Percentiles rank a stretch among this genome's conserved stretches.
phyloP scores from a whole-genome alignment of 495 filamentous ascomycete genomes.

The Paragyromitra xinjiangensis region DNA sequence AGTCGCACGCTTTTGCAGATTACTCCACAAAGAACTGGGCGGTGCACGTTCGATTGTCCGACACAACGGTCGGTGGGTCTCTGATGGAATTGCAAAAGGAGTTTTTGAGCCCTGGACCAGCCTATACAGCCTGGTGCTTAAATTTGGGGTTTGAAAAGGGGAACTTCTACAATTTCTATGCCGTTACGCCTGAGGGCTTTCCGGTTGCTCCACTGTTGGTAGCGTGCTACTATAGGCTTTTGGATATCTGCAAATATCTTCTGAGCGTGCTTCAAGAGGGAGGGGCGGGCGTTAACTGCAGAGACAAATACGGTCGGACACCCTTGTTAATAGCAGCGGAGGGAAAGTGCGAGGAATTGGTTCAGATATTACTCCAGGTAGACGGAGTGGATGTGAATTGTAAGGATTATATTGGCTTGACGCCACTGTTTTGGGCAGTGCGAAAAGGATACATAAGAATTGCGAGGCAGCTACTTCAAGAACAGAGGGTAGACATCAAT shows the following conservation, averaged over 20 bases:
- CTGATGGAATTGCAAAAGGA: not conserved
- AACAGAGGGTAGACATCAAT: not conserved
- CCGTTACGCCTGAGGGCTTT: not conserved
- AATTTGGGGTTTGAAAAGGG: not conserved
- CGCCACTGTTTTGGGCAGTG: not conserved
- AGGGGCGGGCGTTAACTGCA: constrained; percentile 1
- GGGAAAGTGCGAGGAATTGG: not conserved
- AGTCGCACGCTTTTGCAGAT: not conserved
- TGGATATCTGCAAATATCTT: not conserved
- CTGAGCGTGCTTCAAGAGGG: not conserved
- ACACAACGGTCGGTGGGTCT: not conserved
- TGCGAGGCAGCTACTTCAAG: not conserved
- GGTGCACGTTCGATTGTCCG: not conserved
- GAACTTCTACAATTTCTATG: not conserved
- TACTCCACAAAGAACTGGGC: constrained; percentile 15
- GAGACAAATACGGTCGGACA: not conserved
- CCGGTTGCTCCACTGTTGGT: not conserved
- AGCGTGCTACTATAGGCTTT: not conserved
- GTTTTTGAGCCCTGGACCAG: not conserved
- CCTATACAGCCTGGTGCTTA: constrained; percentile 6
- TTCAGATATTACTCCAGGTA: not conserved
- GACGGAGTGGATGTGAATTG: not conserved
- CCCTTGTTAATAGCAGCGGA: not conserved
- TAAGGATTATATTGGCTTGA: not conserved
- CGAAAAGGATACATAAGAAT: not conserved